These are phyloP conservation scores for Cyanidioschyzon merolae DNA, from an alignment of 23 red algal genomes.

Conservation along the genomic window DNA sequence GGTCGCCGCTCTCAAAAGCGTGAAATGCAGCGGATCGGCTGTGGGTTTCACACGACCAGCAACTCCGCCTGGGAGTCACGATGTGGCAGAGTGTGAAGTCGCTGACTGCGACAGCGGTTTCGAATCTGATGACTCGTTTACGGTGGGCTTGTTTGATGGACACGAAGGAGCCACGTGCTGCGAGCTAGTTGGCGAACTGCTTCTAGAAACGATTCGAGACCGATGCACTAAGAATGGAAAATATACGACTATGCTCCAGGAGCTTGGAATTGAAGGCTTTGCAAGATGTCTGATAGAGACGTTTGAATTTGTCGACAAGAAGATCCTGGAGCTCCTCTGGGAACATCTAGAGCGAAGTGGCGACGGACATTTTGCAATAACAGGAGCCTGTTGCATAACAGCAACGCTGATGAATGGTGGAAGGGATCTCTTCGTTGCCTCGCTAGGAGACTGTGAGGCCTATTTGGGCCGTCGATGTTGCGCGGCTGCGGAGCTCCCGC, in stretches of 20 bases:
- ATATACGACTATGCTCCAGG: not conserved
- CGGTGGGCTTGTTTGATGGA: not conserved
- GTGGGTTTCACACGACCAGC: not conserved
- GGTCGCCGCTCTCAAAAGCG: not conserved
- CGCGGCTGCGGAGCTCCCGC: not conserved
- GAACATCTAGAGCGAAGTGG: not conserved
- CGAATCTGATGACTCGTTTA: not conserved
- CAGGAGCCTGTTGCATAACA: not conserved
- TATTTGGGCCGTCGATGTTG: not conserved
- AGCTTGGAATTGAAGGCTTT: not conserved
- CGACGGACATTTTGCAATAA: slow-evolving; percentile 3
- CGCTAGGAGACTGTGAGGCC: slow-evolving; percentile 5
- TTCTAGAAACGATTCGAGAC: not conserved
- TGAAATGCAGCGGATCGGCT: not conserved
- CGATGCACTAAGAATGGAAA: not conserved
- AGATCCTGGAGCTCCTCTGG: not conserved
- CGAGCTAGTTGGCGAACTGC: not conserved
- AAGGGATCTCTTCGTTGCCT: not conserved
- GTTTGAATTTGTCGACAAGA: not conserved
- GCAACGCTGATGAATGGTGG: not conserved
- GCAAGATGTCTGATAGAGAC: not conserved
- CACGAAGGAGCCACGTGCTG: slow-evolving; percentile 6
- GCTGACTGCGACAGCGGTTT: not conserved
- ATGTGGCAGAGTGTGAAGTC: not conserved
- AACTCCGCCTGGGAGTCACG: not conserved